phyloP scores from a whole-genome alignment of 495 filamentous ascomycete species.

The Aspergillus ellipticus region DNA sequence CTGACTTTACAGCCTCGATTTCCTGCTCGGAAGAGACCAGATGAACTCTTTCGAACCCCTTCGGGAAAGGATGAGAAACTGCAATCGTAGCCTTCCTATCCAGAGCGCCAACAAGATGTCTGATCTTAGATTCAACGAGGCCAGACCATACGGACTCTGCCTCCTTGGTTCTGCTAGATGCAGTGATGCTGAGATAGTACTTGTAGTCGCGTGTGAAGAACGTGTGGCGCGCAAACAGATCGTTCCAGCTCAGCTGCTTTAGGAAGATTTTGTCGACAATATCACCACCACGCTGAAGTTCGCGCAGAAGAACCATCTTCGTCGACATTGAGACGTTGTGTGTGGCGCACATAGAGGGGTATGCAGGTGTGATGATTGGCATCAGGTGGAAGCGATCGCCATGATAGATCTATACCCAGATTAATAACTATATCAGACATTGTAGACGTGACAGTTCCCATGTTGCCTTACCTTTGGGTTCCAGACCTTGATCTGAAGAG shows the following conservation, averaged over 20 bases:
- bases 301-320: slow-evolving; percentile 74
- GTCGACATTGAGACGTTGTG: slow-evolving; percentile 89
- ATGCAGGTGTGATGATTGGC: slow-evolving; percentile 96
- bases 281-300: slow-evolving; percentile 71
- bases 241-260: slow-evolving; percentile 75
- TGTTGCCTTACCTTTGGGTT: slow-evolving; percentile 70
- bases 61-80: slow-evolving; percentile 87
- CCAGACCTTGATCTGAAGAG: slow-evolving; percentile 81
- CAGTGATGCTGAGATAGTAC: slow-evolving; percentile 86
- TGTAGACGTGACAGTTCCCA: not conserved
- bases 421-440: not conserved
- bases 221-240: slow-evolving; percentile 78
- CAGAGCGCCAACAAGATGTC: slow-evolving; percentile 74
- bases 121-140: slow-evolving; percentile 86
- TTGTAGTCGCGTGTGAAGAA: slow-evolving; percentile 93
- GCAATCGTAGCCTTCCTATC: slow-evolving; percentile 70
- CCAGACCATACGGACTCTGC: slow-evolving; percentile 85
- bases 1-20: slow-evolving; percentile 63
- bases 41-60: slow-evolving; percentile 82
- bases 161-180: slow-evolving; percentile 82
- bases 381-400: slow-evolving; percentile 82
- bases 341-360: slow-evolving; percentile 93
- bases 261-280: slow-evolving; percentile 78
- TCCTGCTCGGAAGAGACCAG: slow-evolving; percentile 67
- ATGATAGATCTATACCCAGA: slow-evolving; percentile 64